Conservation (phyloP, 345 rosid genomes). For the Salix caprea region DNA sequence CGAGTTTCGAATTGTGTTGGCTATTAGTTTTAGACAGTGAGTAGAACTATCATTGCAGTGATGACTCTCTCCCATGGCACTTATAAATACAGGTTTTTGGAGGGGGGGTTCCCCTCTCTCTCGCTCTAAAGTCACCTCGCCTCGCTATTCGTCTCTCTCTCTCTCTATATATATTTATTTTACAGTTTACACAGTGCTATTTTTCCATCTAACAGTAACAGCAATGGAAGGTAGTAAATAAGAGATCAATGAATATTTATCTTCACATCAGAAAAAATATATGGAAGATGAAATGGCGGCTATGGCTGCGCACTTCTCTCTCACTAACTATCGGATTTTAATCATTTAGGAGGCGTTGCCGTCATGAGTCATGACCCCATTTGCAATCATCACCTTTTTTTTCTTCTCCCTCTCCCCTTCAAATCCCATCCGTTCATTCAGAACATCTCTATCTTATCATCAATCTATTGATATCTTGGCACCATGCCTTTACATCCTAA, state of each 20-base stretch:
- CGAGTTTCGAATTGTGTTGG: too few species aligned
- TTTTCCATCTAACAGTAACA: not conserved
- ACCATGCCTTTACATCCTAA: too few species aligned
- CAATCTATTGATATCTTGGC: not conserved
- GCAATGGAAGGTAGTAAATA: not conserved
- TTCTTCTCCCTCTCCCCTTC: not conserved
- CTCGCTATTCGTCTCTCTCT: conserved; percentile 13
- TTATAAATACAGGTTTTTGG: too few species aligned
- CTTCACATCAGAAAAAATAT: not conserved
- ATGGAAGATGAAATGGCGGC: conserved; percentile 57
- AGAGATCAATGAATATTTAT: not conserved
- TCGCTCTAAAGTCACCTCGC: too few species aligned
- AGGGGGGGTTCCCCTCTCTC: too few species aligned
- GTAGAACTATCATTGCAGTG: too few species aligned
- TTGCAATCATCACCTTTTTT: conserved; percentile 37
- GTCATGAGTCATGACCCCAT: conserved; percentile 43
- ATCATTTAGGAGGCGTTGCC: conserved; percentile 26
- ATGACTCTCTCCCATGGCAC: too few species aligned
- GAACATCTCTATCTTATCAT: not conserved
- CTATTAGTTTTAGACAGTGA: too few species aligned
- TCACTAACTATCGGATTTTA: not conserved
- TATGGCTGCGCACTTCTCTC: conserved; percentile 48
- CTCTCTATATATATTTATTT: conserved; percentile 4
- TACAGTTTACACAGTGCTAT: not conserved
- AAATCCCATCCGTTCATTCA: not conserved